Conservation (phyloP, 108 stramenopile genomes). For the Cyclostephanos invisitatus region DNA sequence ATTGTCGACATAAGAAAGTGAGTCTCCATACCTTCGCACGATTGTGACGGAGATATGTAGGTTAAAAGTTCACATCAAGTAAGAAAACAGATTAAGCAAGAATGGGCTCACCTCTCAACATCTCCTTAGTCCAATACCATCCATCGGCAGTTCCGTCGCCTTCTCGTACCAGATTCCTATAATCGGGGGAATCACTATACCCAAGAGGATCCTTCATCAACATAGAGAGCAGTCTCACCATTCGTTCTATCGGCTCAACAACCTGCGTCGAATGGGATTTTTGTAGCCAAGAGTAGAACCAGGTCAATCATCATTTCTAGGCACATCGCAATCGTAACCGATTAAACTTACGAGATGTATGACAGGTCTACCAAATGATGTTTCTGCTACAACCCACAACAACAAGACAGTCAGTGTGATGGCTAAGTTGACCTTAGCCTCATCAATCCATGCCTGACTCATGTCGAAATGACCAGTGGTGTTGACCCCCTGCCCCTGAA, state of each 20-base stretch:
- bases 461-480: constrained; percentile 60
- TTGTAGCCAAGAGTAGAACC: neutral
- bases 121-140: constrained; percentile 74
- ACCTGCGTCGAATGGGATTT: constrained; percentile 35
- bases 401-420: constrained; percentile 61
- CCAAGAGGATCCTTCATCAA: constrained; percentile 84
- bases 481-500: neutral
- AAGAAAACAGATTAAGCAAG: neutral
- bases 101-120: constrained; percentile 56
- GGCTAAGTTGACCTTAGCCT: constrained; percentile 53
- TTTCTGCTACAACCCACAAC: constrained; percentile 76
- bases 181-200: constrained; percentile 69
- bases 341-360: constrained; percentile 44
- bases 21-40: constrained; percentile 39
- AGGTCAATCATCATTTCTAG: neutral
- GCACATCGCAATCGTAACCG: neutral
- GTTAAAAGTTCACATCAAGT: neutral
- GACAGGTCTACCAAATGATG: constrained; percentile 80
- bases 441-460: constrained; percentile 13
- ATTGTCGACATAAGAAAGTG: constrained; percentile 90
- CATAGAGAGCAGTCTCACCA: constrained; percentile 73
- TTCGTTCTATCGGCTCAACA: constrained; percentile 81
- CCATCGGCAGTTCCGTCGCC: constrained; percentile 57
- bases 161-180: constrained; percentile 63
- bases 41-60: neutral